Evolutionary conservation across 106 monocot species (phyloP).

Genomic region (Dioscorea alata): DNA sequence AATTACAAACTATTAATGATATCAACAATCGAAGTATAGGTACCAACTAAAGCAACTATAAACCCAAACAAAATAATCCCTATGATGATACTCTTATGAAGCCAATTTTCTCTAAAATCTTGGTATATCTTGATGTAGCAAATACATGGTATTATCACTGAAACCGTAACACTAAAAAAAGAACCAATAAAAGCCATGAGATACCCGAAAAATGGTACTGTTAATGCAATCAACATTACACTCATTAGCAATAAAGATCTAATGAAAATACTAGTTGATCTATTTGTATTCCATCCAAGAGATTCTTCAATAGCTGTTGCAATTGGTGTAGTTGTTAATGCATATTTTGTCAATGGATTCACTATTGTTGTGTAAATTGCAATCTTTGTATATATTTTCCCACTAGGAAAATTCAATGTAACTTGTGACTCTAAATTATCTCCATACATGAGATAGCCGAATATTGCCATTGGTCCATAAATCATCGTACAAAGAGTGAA

Average conservation of each 20-base stretch:
- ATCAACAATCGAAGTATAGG: no score
- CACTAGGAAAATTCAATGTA: conserved; percentile 25
- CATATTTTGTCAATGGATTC: conserved; percentile 32
- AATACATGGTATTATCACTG: conserved; percentile 36
- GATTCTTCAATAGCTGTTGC: conserved; percentile 25
- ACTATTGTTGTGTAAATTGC: conserved; percentile 27
- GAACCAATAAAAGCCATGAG: conserved; percentile 46
- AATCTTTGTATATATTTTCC: conserved; percentile 9
- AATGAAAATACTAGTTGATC: conserved; percentile 8
- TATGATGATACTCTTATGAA: no score
- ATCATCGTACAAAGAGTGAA: conserved; percentile 29
- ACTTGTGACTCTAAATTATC: conserved; percentile 25
- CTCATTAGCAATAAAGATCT: conserved; percentile 32
- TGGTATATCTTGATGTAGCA: conserved; percentile 34
- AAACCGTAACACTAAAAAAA: conserved; percentile 32
- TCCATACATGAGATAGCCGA: conserved; percentile 42
- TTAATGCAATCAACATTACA: conserved; percentile 25
- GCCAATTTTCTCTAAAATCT: background rate
- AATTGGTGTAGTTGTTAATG: conserved; percentile 20
- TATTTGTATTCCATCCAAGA: conserved; percentile 1
- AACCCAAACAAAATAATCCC: no score
- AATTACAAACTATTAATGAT: no score
- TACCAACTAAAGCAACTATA: no score
- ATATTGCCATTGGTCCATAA: conserved; percentile 33
- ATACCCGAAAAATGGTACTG: conserved; percentile 47